Evolutionary conservation across 1,284 basidiomycete genomes (phyloP).

Genomic region (Earliella scabrosa): DNA sequence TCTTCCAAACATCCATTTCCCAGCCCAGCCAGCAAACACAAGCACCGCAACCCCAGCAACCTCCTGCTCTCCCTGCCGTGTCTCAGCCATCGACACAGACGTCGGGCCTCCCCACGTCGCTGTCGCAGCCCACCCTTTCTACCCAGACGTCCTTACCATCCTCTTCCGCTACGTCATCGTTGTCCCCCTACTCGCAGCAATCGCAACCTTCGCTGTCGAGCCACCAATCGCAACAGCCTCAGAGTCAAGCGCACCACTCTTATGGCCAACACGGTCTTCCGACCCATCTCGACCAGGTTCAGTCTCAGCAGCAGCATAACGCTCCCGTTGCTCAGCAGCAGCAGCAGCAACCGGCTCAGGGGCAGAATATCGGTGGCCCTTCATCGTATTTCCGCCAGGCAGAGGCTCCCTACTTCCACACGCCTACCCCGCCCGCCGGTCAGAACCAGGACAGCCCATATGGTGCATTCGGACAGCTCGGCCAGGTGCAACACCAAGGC

Average conservation of each 20-base stretch:
- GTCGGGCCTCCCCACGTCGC: conserved; percentile 41
- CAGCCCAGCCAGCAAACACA: conserved; percentile 41
- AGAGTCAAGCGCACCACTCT: conserved; percentile 49
- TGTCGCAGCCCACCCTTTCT: conserved; percentile 43
- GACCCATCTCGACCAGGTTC: conserved; percentile 63
- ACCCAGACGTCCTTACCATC: conserved; percentile 32
- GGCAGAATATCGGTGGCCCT: conserved; percentile 41
- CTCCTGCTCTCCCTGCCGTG: conserved; percentile 36
- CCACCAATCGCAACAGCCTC: conserved; percentile 45
- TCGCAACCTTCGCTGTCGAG: conserved; percentile 38
- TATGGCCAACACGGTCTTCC: conserved; percentile 67
- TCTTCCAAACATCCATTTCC: conserved; percentile 53
- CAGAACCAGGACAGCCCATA: conserved; percentile 70
- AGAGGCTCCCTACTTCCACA: conserved; percentile 73
- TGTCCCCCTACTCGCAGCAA: conserved; percentile 46
- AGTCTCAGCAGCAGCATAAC: conserved; percentile 43
- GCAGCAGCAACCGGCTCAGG: conserved; percentile 42
- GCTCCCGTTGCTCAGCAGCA: conserved; percentile 39
- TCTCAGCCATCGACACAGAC: conserved; percentile 42
- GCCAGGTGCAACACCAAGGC: conserved; percentile 52
- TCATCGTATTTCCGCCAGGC: conserved; percentile 69
- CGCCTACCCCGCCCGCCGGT: conserved; percentile 70
- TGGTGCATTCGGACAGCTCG: conserved; percentile 67
- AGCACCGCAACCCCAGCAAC: conserved; percentile 22
- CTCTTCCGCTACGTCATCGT: conserved; percentile 36